Evolutionary conservation across 2,329 filamentous ascomycete species (phyloP).

Genomic region (Pseudogymnoascus sp.): DNA sequence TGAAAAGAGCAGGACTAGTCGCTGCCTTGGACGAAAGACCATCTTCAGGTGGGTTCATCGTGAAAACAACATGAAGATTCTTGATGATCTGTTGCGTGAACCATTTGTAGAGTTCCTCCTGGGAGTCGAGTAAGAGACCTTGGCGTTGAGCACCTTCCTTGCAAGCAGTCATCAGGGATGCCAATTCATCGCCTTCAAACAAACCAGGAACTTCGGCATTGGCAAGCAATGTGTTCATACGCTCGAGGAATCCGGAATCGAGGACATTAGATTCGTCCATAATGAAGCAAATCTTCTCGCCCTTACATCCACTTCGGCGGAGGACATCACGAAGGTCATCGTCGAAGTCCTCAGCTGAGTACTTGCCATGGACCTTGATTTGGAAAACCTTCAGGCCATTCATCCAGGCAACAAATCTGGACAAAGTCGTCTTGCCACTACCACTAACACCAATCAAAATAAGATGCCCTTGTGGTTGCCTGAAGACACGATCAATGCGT

Average conservation of each 20-base stretch:
- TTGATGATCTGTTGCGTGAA: conserved; percentile 99
- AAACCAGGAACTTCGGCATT: conserved; percentile 99
- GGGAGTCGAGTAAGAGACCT: conserved; percentile 88
- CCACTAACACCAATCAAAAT: conserved; percentile 98
- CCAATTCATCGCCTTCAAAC: conserved; percentile 98
- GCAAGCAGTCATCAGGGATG: conserved; percentile 97
- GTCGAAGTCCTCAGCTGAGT: conserved; percentile 97
- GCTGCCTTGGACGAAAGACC: conserved; percentile 92
- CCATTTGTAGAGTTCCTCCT: conserved; percentile 99
- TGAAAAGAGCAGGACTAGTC: conserved; percentile 96
- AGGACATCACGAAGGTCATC: conserved; percentile 93
- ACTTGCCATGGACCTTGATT: conserved; percentile 99
- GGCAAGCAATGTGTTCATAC: conserved; percentile 97
- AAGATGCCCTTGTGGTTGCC: conserved; percentile 94
- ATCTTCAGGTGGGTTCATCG: conserved; percentile 97
- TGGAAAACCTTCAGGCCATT: conserved; percentile 98
- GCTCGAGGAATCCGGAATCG: conserved; percentile 95
- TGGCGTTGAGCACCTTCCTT: conserved; percentile 97
- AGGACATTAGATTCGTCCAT: conserved; percentile 99
- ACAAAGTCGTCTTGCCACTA: conserved; percentile 95
- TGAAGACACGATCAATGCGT: conserved; percentile 96
- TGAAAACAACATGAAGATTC: conserved; percentile 98
- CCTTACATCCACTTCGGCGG: conserved; percentile 89
- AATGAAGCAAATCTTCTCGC: conserved; percentile 99
- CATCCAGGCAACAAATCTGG: conserved; percentile 99